Conservation (phyloP, 2,329 filamentous ascomycete species). For the Huntiella savannae region DNA sequence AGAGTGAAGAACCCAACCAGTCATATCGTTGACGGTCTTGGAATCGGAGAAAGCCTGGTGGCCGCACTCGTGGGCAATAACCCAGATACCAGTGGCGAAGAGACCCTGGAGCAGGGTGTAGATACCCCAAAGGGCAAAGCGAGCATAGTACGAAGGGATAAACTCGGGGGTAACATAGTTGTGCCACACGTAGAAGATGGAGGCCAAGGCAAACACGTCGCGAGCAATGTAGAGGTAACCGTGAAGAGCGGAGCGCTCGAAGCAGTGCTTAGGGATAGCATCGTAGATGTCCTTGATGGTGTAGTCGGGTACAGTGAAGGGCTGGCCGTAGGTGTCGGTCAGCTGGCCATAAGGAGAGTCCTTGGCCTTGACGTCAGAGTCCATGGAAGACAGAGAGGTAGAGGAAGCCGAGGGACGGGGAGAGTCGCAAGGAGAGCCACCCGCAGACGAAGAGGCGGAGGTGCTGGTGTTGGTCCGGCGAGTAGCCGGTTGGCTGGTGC, state of each 20-base stretch:
- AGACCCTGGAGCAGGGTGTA: constrained; percentile 74
- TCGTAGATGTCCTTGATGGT: constrained; percentile 95
- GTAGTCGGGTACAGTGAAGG: constrained; percentile 84
- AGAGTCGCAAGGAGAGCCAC: constrained; percentile 39
- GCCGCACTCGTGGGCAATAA: constrained; percentile 92
- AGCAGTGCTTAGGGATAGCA: constrained; percentile 96
- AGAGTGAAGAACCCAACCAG: constrained; percentile 84
- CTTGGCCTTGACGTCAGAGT: constrained; percentile 36
- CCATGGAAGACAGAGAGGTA: constrained; percentile 81
- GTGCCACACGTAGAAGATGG: constrained; percentile 76
- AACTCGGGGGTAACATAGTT: constrained; percentile 73
- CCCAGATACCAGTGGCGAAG: constrained; percentile 87
- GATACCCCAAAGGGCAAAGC: constrained; percentile 42
- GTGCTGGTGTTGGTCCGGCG: constrained; percentile 16
- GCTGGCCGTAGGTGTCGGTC: constrained; percentile 82
- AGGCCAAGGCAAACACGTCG: constrained; percentile 52
- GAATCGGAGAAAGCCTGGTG: constrained; percentile 94
- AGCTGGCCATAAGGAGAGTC: constrained; percentile 39
- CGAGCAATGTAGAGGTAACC: constrained; percentile 71
- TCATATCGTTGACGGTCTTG: constrained; percentile 73
- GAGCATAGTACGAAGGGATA: constrained; percentile 48
- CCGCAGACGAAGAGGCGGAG: constrained; percentile 20
- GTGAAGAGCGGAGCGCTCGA: constrained; percentile 58
- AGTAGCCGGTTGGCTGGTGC: constrained; percentile 5
- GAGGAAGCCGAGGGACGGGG: constrained; percentile 52